Base-by-base conservation (phyloP, 257 asterid species). In the Sherardia arvensis region DNA sequence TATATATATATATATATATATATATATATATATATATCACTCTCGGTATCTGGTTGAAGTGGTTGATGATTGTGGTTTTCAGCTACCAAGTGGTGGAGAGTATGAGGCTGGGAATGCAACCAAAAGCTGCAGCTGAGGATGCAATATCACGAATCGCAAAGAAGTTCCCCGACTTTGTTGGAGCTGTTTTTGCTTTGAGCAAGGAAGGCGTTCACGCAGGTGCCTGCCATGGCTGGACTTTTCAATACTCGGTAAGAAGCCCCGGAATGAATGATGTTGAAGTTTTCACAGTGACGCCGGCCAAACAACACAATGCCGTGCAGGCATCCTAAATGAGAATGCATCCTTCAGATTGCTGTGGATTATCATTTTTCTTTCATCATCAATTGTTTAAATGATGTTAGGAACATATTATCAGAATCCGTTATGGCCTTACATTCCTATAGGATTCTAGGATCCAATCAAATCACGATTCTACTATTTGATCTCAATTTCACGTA, bases 61-160 rank as follows among this genome's bases (percentile, higher is more conserved):
- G 57, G 57, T 51, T 59, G 26, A 29, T 59, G 26, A 29, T 25
- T 71, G 62, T 69, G 51, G 47, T 70, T 23, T 53, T 28, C 79
- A 92, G 97, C 79, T 92, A 92, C 66, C 99, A 89, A 72, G 96
- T 79, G n/a, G 94, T 92, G 71, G 99, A 89, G 88, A 92, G 81
- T 75, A 85, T 92, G 99, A 92, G 99, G 80, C 40, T 81, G 64
- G 99, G 99, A 61, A 83, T 87, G 97, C 91, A 89, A 73, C 97
- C 99, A n/a, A 73, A 87, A 73, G 69, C 58, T 48, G 99, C 99
- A 14, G 96, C 97, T 26, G 70, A 79, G 77, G 97, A 89, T 64
- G 95, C 96, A 65, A 83, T 92, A 72, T 75, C 90, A 21, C 81
- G 97, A 72, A 92, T 92, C 22, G 72, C 86, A 0, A 76, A 85